A percentile compares a stretch with the other conserved stretches of the same genome.
phyloP scores from a whole-genome alignment of 495 filamentous ascomycete species.

The Xylaria cubensis region DNA sequence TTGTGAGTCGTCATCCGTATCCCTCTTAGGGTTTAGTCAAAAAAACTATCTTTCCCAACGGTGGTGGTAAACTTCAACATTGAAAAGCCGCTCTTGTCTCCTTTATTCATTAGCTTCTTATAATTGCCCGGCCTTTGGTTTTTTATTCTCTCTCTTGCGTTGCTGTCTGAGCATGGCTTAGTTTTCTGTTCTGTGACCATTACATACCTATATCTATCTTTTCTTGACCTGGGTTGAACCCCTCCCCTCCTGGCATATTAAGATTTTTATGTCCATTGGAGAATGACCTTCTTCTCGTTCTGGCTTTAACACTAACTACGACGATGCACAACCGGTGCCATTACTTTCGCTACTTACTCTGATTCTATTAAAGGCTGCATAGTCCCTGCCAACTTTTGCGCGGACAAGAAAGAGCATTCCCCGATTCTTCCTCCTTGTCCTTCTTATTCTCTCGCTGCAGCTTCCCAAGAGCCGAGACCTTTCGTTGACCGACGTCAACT shows the following conservation, averaged over 20 bases:
- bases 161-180: background rate
- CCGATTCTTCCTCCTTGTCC: background rate
- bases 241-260: background rate
- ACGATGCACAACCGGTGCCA: background rate
- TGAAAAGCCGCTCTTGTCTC: background rate
- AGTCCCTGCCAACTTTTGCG: background rate
- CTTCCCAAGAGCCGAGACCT: background rate
- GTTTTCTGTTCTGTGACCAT: background rate
- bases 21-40: conserved; percentile 30
- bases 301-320: background rate
- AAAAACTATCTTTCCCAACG: conserved; percentile 23
- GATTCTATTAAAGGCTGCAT: background rate
- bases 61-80: background rate
- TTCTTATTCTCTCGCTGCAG: background rate
- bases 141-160: background rate
- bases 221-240: background rate
- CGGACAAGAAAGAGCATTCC: background rate
- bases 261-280: background rate
- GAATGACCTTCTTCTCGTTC: background rate
- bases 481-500: background rate
- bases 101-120: background rate
- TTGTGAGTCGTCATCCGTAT: conserved; percentile 40
- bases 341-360: conserved; percentile 2
- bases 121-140: background rate
- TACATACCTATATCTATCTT: background rate